phyloP scores from a whole-genome alignment of 371 early-diverging fungal species.

The Dichotomocladium elegans region DNA sequence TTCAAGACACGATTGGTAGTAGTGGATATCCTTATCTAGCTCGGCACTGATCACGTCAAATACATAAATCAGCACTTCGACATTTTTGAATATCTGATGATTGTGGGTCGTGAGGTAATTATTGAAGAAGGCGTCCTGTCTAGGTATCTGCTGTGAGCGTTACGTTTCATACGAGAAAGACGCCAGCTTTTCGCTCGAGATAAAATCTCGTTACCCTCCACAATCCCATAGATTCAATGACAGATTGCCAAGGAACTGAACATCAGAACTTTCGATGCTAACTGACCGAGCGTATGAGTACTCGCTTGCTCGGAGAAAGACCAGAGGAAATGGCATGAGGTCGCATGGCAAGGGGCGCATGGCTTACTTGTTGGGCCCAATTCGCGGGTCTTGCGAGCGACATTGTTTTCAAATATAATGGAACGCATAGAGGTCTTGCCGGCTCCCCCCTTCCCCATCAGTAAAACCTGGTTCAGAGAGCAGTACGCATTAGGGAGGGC shows the following conservation, averaged over 20 bases:
- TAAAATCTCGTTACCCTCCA: slow-evolving; percentile 52
- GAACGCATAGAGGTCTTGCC: slow-evolving; percentile 92
- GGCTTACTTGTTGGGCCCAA: slow-evolving; percentile 8
- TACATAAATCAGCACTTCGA: slow-evolving; percentile 90
- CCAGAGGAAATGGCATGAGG: no score
- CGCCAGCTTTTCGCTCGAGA: neutral
- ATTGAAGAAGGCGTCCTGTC: slow-evolving; percentile 89
- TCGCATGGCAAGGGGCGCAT: neutral
- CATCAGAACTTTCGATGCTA: slow-evolving; percentile 89
- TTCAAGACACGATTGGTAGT: slow-evolving; percentile 77
- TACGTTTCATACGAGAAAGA: neutral
- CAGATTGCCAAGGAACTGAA: slow-evolving; percentile 84
- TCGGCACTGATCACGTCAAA: slow-evolving; percentile 90
- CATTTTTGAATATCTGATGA: slow-evolving; percentile 87
- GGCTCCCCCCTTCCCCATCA: slow-evolving; percentile 18
- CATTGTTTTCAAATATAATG: slow-evolving; percentile 90
- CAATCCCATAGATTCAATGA: slow-evolving; percentile 91
- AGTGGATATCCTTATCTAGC: slow-evolving; percentile 76
- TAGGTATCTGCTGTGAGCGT: slow-evolving; percentile 11
- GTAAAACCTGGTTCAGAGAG: slow-evolving; percentile 12
- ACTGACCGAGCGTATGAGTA: slow-evolving; percentile 39
- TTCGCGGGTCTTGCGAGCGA: slow-evolving; percentile 12
- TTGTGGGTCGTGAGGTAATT: slow-evolving; percentile 80
- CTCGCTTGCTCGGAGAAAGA: neutral
- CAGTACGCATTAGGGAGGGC: no score